Evolutionary conservation across 139 green algal species (phyloP), one percentile per base, ranked within the genome.

Genomic region (Tetraselmis chui): DNA sequence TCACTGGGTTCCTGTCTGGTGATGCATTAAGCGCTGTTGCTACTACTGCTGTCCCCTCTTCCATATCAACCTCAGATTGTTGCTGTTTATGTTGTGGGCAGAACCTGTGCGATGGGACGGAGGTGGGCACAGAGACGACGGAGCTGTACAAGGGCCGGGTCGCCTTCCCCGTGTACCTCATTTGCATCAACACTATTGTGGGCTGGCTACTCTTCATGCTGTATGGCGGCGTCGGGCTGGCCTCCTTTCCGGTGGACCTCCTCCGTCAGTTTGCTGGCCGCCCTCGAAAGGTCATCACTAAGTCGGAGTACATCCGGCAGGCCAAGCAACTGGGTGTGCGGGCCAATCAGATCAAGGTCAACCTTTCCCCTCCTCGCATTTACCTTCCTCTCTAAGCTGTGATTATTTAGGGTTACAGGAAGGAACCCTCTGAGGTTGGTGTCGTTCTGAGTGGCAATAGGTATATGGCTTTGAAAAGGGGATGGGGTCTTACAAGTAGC

Each of bases 121-220:
- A 29, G 27, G 83, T 93, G 31, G 30, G 80, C 1, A 80, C 32
- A 0, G 77, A 90, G 28, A 91, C 59, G 1, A 97, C 92, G 91
- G 92, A 90, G 79, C 32, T 95, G 58, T 67, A 67, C 45, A 5
- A 18, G 11, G 45, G 45, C 45, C 87, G 94, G 0, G 88, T 91
- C 2, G 93, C 91, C 2, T 91, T 98, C 79, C 85, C 92, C 0
- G 89, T 97, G 2, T 99, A 99, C 89, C 83, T 97, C 75, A 97
- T 98, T 83, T 93, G 93, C 24, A 84, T 99, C 24, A 86, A 89
- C 29, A 93, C 94, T 1, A 94, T 97, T 2, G 59, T 95, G 2
- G 89, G 94, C 28, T 99, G 95, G 94, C 58, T 97, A 29, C 88
- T 98, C 58, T 98, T 99, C 86, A 89, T 98, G 80, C 88, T 98